Percentiles rank a stretch among this genome's conserved stretches.
phyloP scores from a whole-genome alignment of 148 eudicot species.

The Diospyros lotus region DNA sequence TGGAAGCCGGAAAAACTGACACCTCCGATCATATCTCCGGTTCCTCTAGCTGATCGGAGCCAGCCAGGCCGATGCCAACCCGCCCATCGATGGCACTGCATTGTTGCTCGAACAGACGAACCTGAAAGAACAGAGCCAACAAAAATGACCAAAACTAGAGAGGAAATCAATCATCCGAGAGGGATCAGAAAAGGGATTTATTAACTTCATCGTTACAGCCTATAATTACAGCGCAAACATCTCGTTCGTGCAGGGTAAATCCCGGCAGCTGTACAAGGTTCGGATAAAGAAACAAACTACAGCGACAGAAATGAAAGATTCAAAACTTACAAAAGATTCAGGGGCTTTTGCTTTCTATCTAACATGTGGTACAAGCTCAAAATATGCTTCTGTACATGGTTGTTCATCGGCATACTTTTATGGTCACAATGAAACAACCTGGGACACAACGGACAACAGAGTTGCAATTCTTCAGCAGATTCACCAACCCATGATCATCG shows the following conservation, averaged over 20 bases:
- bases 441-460: background rate
- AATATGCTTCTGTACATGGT: conserved; percentile 12
- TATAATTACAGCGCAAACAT: conserved; percentile 1
- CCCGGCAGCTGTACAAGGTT: background rate
- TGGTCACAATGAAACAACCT: background rate
- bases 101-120: background rate
- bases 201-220: background rate
- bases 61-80: too few relatives aligned
- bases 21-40: too few relatives aligned
- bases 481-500: background rate
- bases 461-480: background rate
- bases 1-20: too few relatives aligned
- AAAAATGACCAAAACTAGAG: background rate
- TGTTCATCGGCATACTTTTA: background rate
- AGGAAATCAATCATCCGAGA: background rate
- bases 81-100: background rate
- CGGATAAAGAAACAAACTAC: background rate
- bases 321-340: background rate
- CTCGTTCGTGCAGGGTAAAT: background rate
- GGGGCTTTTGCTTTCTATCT: background rate
- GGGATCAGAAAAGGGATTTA: background rate
- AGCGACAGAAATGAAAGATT: background rate
- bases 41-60: too few relatives aligned
- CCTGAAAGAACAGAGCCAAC: background rate
- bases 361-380: conserved; percentile 1